phyloP scores from a whole-genome alignment of 2,329 filamentous ascomycete species.

The Pestalotiopsis sp. region DNA sequence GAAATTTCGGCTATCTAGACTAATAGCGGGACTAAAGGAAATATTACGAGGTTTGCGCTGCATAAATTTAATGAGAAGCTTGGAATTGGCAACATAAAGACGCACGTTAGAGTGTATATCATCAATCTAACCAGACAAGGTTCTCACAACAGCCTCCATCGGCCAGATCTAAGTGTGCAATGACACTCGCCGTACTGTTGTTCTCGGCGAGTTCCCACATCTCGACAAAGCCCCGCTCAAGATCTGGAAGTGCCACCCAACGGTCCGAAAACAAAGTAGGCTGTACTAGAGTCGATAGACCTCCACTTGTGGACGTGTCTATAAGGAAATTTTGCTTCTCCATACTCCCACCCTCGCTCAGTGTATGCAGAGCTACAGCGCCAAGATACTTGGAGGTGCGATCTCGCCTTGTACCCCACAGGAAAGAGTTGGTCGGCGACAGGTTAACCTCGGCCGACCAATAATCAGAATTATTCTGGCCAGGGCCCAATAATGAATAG shows the following conservation, averaged over 20 bases:
- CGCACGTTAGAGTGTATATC: no score
- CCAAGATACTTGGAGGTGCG: not conserved
- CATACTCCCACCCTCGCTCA: not conserved
- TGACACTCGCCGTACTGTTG: not conserved
- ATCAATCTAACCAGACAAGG: not conserved
- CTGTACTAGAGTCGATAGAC: not conserved
- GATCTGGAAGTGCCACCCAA: not conserved
- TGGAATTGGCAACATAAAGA: no score
- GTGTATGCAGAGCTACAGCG: not conserved
- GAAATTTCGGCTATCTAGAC: no score
- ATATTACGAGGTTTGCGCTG: no score
- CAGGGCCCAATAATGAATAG: no score
- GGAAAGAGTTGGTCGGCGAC: not conserved
- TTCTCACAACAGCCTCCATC: constrained; percentile 4
- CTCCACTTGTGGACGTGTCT: not conserved
- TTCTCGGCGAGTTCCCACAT: not conserved
- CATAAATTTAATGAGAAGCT: no score
- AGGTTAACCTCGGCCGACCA: not conserved
- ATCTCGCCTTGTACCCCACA: not conserved
- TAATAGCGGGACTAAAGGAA: no score
- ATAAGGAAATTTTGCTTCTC: constrained; percentile 3
- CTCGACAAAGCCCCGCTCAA: not conserved
- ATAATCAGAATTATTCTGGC: not conserved
- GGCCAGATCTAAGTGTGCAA: not conserved
- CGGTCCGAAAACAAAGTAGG: not conserved